phyloP scores from a whole-genome alignment of 2,329 filamentous ascomycete genomes.

The Daldinia sp. region DNA sequence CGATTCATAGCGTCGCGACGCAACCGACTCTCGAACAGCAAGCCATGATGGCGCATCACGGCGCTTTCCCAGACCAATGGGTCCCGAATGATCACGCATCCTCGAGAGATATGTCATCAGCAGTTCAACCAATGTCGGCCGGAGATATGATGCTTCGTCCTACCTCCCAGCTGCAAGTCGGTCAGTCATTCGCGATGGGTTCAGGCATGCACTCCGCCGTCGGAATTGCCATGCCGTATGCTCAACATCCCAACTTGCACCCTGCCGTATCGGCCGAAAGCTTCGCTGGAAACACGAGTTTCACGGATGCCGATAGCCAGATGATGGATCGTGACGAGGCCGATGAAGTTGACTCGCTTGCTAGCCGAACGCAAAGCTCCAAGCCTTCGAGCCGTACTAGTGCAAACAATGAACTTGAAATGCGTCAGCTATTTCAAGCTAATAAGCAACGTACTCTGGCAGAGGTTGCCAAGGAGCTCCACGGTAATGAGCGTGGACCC shows the following conservation, averaged over 20 bases:
- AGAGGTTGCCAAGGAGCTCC: slow-evolving; percentile 78
- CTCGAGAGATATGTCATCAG: slow-evolving; percentile 53
- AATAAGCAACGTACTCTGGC: slow-evolving; percentile 73
- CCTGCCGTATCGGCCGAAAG: slow-evolving; percentile 64
- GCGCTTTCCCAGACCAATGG: slow-evolving; percentile 61
- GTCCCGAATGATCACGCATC: slow-evolving; percentile 54
- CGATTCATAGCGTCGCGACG: slow-evolving; percentile 62
- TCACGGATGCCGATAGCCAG: slow-evolving; percentile 66
- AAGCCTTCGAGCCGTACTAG: slow-evolving; percentile 72
- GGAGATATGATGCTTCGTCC: slow-evolving; percentile 69
- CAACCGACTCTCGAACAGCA: slow-evolving; percentile 61
- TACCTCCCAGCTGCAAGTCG: slow-evolving; percentile 62
- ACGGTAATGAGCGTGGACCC: slow-evolving; percentile 80
- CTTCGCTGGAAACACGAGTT: slow-evolving; percentile 61
- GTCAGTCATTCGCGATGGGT: slow-evolving; percentile 59
- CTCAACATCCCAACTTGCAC: slow-evolving; percentile 53
- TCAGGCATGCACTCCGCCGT: slow-evolving; percentile 59
- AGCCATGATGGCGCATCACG: slow-evolving; percentile 48
- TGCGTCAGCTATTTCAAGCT: slow-evolving; percentile 75
- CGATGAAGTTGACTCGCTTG: slow-evolving; percentile 64
- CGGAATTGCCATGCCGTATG: slow-evolving; percentile 54
- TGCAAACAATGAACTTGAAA: slow-evolving; percentile 82
- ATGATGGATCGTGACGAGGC: slow-evolving; percentile 68
- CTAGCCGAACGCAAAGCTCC: slow-evolving; percentile 54
- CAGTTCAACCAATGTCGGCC: slow-evolving; percentile 58